A percentile compares a stretch with the other conserved stretches of the same genome.
Evolutionary conservation across 805 yeast species (phyloP).

Genomic region (Metschnikowia hibisci): DNA sequence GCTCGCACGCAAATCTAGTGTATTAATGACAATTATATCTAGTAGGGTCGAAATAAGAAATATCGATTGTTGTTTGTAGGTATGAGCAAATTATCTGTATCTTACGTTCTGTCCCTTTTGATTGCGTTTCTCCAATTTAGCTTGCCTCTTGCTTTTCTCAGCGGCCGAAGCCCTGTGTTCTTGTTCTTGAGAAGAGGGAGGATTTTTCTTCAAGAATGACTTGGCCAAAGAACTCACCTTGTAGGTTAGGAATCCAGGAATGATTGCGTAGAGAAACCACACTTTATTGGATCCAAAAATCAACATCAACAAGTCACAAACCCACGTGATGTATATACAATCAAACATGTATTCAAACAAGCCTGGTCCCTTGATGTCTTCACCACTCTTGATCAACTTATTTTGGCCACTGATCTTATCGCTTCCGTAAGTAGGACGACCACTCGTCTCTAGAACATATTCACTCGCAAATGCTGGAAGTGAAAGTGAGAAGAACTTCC

Average conservation of each 20-base stretch:
- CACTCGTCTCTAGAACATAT: slow-evolving; percentile 53
- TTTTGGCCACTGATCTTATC: slow-evolving; percentile 28
- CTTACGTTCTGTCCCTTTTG: slow-evolving; percentile 10
- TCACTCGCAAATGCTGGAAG: slow-evolving; percentile 41
- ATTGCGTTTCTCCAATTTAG: slow-evolving; percentile 16
- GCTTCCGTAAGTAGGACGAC: slow-evolving; percentile 52
- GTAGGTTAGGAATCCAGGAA: slow-evolving; percentile 52
- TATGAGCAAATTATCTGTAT: not conserved
- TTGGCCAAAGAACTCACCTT: slow-evolving; percentile 40
- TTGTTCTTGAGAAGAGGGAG: slow-evolving; percentile 3
- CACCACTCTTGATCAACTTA: slow-evolving; percentile 51
- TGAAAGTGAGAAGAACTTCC: slow-evolving; percentile 30
- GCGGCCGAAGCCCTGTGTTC: slow-evolving; percentile 1
- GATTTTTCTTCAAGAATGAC: slow-evolving; percentile 14
- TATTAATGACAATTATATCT: too few relatives aligned
- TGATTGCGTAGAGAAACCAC: slow-evolving; percentile 51
- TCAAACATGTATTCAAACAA: slow-evolving; percentile 73
- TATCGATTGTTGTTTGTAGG: too few relatives aligned
- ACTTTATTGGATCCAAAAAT: slow-evolving; percentile 53
- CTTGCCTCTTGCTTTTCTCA: slow-evolving; percentile 17
- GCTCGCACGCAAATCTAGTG: too few relatives aligned
- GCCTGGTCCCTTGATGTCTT: slow-evolving; percentile 58
- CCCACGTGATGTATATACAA: slow-evolving; percentile 60
- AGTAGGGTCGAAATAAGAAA: too few relatives aligned
- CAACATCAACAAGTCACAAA: slow-evolving; percentile 51